phyloP scores from a whole-genome alignment of 768 basidiomycete species.

The Suillus brevipes region DNA sequence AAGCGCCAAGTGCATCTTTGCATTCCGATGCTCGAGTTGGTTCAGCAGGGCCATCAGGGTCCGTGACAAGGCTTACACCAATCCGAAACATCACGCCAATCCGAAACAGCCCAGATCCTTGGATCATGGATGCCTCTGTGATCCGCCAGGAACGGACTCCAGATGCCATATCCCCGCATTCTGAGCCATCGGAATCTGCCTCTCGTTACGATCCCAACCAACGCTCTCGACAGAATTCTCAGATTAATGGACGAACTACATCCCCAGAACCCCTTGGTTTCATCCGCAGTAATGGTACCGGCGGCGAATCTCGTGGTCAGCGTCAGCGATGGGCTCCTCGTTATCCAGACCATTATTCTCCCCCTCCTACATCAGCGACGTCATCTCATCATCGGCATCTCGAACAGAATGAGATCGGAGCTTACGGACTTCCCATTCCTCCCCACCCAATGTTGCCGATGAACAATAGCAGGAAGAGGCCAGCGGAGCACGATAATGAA shows the following conservation, averaged over 20 bases:
- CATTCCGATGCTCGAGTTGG: conserved; percentile 4
- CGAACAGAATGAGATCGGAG: background rate
- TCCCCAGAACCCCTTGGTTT: conserved; percentile 14
- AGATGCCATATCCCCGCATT: conserved; percentile 3
- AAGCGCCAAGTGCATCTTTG: background rate
- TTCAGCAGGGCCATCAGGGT: background rate
- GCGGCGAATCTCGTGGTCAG: conserved; percentile 14
- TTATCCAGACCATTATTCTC: conserved; percentile 13
- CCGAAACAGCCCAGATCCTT: conserved; percentile 10
- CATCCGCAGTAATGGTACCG: conserved; percentile 8
- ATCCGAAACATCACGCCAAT: background rate
- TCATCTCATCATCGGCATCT: background rate
- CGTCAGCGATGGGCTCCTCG: conserved; percentile 10
- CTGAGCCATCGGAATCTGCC: conserved; percentile 14
- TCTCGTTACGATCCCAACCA: background rate
- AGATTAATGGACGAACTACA: background rate
- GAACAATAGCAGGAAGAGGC: conserved; percentile 21
- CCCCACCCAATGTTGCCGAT: conserved; percentile 13
- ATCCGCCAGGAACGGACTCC: conserved; percentile 10
- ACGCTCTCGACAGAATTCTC: background rate
- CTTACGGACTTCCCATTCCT: conserved; percentile 6
- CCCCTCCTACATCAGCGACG: conserved; percentile 4
- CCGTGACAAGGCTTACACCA: conserved; percentile 1
- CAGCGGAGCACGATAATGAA: conserved; percentile 21
- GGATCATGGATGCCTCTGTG: conserved; percentile 12